A percentile compares a stretch with the other conserved stretches of the same genome.
These are phyloP conservation scores for Delonix regia DNA, from an alignment of 306 rosid genomes.

Conservation along the genomic window DNA sequence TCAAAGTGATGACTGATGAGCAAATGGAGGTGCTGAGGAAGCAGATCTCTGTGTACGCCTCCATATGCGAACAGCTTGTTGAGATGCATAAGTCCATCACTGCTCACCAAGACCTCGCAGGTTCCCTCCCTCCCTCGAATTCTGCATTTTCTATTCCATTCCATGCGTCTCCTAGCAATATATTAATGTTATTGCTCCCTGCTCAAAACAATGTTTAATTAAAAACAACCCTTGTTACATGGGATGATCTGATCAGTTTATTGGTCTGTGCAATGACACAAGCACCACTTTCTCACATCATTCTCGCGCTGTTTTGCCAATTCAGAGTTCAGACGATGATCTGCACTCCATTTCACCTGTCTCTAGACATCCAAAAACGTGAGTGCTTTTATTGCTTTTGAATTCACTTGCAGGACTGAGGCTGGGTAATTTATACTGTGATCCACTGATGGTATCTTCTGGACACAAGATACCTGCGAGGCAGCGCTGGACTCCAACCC, in stretches of 20 bases:
- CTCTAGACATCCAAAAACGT: too few relatives aligned
- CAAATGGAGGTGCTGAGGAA: constrained; percentile 69
- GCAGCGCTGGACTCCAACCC: constrained; percentile 81
- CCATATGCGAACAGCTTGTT: constrained; percentile 71
- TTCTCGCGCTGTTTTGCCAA: too few relatives aligned
- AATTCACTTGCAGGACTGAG: constrained; percentile 50
- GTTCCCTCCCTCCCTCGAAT: constrained; percentile 32
- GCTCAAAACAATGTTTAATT: too few relatives aligned
- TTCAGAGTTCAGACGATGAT: too few relatives aligned
- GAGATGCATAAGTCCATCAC: constrained; percentile 70
- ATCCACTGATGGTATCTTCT: constrained; percentile 63
- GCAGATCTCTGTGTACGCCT: constrained; percentile 69
- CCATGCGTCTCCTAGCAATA: too few relatives aligned
- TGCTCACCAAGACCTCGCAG: constrained; percentile 66
- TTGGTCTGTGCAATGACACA: too few relatives aligned
- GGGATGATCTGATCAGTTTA: too few relatives aligned
- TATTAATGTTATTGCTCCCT: too few relatives aligned
- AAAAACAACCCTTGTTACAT: too few relatives aligned
- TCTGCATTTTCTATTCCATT: too few relatives aligned
- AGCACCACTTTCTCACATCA: too few relatives aligned
- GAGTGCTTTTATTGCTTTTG: background rate
- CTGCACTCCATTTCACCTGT: too few relatives aligned
- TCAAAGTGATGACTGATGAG: constrained; percentile 79
- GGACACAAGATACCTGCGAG: constrained; percentile 70
- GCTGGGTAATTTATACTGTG: constrained; percentile 63